Evolutionary conservation across 2,329 filamentous ascomycete species (phyloP).

Genomic region (Xylariaceae sp.): DNA sequence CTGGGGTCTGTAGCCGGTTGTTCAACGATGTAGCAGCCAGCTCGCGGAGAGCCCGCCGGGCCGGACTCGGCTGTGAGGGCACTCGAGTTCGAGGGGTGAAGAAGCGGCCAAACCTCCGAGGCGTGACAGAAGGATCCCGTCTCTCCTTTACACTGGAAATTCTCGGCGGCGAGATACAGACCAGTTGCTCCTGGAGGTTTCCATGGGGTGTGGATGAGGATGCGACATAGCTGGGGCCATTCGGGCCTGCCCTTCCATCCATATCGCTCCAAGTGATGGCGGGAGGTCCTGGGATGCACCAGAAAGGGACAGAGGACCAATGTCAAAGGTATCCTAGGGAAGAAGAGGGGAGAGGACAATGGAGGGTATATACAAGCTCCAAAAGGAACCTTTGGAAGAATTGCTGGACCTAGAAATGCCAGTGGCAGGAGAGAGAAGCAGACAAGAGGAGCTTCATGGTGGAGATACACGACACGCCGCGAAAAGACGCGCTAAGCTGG

Average conservation of each 20-base stretch:
- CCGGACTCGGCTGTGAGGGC: constrained; percentile 29
- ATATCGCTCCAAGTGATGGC: no score
- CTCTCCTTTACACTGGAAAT: constrained; percentile 33
- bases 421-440: constrained; percentile 15
- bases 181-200: no score
- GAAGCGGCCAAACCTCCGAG: constrained; percentile 45
- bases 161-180: constrained; percentile 21
- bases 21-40: constrained; percentile 33
- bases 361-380: no score
- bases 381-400: no score
- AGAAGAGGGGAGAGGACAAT: no score
- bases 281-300: no score
- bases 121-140: constrained; percentile 45
- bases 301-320: no score
- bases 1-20: constrained; percentile 29
- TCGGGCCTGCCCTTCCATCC: no score
- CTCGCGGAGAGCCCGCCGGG: constrained; percentile 32
- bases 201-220: no score
- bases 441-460: background rate
- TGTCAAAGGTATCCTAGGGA: no score
- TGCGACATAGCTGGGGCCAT: no score
- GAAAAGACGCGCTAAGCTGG: background rate
- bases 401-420: no score
- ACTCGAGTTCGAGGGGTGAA: constrained; percentile 42
- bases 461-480: background rate